Evolutionary conservation across 108 stramenopile genomes (phyloP).

Genomic region (Cyclotella cryptica): DNA sequence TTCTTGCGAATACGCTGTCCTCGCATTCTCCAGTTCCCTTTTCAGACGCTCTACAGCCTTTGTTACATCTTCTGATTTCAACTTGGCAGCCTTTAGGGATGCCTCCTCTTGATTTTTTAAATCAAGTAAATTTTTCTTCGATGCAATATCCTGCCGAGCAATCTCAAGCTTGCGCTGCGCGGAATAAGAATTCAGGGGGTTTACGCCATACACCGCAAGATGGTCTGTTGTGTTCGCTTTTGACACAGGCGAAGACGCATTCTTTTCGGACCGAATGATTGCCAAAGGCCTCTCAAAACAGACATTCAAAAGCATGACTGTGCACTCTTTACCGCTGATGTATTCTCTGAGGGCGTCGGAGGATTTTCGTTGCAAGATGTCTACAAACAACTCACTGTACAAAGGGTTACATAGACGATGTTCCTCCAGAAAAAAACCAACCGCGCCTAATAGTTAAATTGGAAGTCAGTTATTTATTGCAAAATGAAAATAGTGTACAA

Average conservation of each 20-base stretch:
- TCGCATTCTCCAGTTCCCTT: constrained; percentile 57
- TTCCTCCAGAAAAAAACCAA: constrained; percentile 65
- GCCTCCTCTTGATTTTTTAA: constrained; percentile 56
- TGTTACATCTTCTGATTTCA: constrained; percentile 39
- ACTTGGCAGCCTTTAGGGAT: constrained; percentile 51
- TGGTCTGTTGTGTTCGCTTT: constrained; percentile 24
- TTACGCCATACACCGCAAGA: constrained; percentile 28
- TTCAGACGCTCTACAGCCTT: constrained; percentile 49
- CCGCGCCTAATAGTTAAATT: constrained; percentile 39
- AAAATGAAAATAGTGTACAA: not conserved
- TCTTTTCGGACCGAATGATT: constrained; percentile 84
- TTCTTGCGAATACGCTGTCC: constrained; percentile 53
- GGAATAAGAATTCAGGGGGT: constrained; percentile 48
- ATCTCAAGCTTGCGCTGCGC: constrained; percentile 43
- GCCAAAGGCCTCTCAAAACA: constrained; percentile 88
- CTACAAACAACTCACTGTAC: constrained; percentile 81
- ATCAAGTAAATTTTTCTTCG: constrained; percentile 63
- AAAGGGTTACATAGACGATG: constrained; percentile 78
- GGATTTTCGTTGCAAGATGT: constrained; percentile 66
- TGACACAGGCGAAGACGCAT: constrained; percentile 19
- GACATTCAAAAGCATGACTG: constrained; percentile 74
- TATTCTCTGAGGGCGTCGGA: constrained; percentile 63
- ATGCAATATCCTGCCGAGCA: constrained; percentile 61
- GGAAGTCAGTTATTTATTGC: not conserved
- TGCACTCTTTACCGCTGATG: constrained; percentile 66